Evolutionary conservation across 306 rosid species (phyloP).

Genomic region (Medicago ruthenica): DNA sequence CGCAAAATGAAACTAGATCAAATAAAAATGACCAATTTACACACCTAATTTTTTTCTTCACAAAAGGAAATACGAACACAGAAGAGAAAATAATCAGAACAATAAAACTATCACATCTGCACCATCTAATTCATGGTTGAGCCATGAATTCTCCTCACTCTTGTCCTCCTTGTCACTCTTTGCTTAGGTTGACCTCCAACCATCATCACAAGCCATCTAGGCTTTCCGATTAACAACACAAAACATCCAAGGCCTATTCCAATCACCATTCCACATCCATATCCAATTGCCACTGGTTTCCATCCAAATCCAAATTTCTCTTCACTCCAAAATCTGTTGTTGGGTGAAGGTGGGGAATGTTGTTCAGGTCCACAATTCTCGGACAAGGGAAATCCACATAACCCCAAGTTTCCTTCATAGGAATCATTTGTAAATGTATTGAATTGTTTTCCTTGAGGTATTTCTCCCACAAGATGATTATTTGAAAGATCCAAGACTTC

Average conservation of each 20-base stretch:
- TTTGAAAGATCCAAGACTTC: constrained; percentile 35
- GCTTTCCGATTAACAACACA: constrained; percentile 24
- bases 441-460: no score
- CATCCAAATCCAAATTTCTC: constrained; percentile 41
- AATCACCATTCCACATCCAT: constrained; percentile 47
- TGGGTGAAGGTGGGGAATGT: background rate
- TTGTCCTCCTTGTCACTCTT: constrained; percentile 5
- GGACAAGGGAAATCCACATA: constrained; percentile 50
- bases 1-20: no score
- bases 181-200: background rate
- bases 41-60: no score
- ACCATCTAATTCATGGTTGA: background rate
- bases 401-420: constrained; percentile 40
- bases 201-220: constrained; percentile 27
- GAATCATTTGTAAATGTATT: no score
- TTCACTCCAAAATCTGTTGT: background rate
- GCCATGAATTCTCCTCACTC: background rate
- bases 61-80: background rate
- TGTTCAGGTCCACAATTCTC: background rate
- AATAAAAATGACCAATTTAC: no score
- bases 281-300: constrained; percentile 46
- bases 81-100: background rate
- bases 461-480: constrained; percentile 40
- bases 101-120: background rate
- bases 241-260: constrained; percentile 39